Evolutionary conservation across 768 basidiomycete species (phyloP), one percentile per base, ranked within the genome.

Genomic region (Lactarius tabidus): DNA sequence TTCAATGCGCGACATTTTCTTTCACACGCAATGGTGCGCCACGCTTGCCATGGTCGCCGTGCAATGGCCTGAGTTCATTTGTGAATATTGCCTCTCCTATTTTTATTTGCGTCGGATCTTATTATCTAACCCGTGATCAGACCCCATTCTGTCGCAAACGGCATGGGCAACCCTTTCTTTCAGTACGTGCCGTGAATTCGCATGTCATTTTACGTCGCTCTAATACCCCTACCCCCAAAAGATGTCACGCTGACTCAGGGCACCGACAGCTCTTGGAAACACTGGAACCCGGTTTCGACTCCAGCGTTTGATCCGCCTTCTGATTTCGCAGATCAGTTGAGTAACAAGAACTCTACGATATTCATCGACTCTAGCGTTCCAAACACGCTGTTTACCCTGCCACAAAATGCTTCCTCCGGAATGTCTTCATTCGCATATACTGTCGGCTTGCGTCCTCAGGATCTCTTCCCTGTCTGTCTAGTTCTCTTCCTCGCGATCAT

Each of bases 1-100:
- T 2, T 93, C 93, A 7, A 78, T 95, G 77, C 82, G 95, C 60
- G 97, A 99, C 75, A 83, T 99, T 58, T 83, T 98, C 57, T 90
- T 93, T 75, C 93, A 95, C 71, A 91, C 95, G 0, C 95, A 97
- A 70, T 98, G 91, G 90, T 92, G 90, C 74, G 84, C 92, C 45
- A 84, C 88, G 36, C 79, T 99, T 17, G 87, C 86, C 36, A 95
- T 97, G 91, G 87, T 98, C 60, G 93, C 96, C 38, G 93, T 98
- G 26, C 83, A 92, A 73, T 99, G 96, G 96, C 96, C 97, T 0
- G 79, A 81, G 18, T 98, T 95, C 75, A 83, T 89, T 66, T 98
- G 95, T 95, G 71, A 69, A 90, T 10, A n/a, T n/a, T 12, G 28
- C 9, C 23, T 62, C 31, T 29, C 53, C 58, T 23, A 61, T 62